Evolutionary conservation across 176 grass and related monocot genomes (phyloP), one percentile per base, ranked within the genome.

Genomic region (Panicum miliaceum): DNA sequence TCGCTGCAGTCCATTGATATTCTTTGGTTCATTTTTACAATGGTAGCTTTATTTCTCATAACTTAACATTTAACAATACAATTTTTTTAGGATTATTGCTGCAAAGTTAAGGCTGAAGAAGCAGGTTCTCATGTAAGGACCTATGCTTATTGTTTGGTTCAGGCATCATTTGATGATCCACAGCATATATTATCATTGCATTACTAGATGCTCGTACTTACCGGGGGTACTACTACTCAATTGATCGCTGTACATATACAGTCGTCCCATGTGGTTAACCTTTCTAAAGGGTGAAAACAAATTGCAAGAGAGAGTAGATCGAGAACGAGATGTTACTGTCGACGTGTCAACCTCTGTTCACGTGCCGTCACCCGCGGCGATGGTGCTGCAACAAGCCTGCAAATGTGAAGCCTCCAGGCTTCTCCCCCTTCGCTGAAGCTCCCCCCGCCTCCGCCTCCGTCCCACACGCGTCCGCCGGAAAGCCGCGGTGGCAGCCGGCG

Each of bases 381-480:
- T 51, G 66, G 42, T 20, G 56, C 54, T 64, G 68, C 45, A 22
- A 18, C 53, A 53, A 58, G 6, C 16, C 5, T 47, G 41, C 12
- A 47, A 79, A 35, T 16, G 25, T 46, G 61, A 77, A 77, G 6
- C 41, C 15, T 79, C 76, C 42, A 71, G 76, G 84, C 76, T 48
- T 71, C 52, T 0, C 34, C 9, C 32, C 7, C 56, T 69, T 46
- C 68, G 42, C 58, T 59, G 71, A 53, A 34, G 20, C 13, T 46
- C 12, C 40, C 38, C 16, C 26, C 2, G 22, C 19, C 1, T 15
- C 27, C 22, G n/a, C 34, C 57, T 35, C 46, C 56, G 12, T 54
- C 59, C 7, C 40, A 77, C 86, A 82, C 79, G 86, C 81, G 86
- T 83, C 79, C 15, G 63, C 9, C 9, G 18, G 59, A 7, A 67